A percentile compares a stretch with the other conserved stretches of the same genome.
phyloP scores from a whole-genome alignment of 129 eudicot species.

The Lactuca saligna region DNA sequence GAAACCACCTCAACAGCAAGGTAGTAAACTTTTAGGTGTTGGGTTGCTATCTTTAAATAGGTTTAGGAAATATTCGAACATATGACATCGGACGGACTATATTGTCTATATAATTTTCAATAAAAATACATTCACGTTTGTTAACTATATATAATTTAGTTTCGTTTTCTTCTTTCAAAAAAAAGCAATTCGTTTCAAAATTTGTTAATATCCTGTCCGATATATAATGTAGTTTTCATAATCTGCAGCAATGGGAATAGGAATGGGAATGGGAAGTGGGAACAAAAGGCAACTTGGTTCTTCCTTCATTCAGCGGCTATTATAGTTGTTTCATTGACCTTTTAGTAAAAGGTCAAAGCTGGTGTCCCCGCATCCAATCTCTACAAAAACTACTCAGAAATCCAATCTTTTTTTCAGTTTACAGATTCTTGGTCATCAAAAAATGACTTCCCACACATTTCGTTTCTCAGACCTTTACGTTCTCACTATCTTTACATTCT shows the following conservation, averaged over 20 bases:
- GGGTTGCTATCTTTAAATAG: neutral
- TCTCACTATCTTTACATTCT: conserved; percentile 23
- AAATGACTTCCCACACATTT: conserved; percentile 21
- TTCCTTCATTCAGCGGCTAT: conserved; percentile 9
- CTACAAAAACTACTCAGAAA: neutral
- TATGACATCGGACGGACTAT: neutral
- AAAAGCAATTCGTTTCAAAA: no score
- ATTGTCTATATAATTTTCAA: neutral
- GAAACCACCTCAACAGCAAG: neutral
- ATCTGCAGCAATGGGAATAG: neutral
- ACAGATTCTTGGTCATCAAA: conserved; percentile 13
- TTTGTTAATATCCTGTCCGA: neutral
- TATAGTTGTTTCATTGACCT: conserved; percentile 9
- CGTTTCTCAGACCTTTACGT: conserved; percentile 23
- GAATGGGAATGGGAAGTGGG: neutral
- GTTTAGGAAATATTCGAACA: neutral
- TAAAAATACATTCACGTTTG: neutral
- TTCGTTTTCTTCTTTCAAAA: neutral
- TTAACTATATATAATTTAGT: no score
- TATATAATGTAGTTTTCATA: neutral
- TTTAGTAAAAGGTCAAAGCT: conserved; percentile 13
- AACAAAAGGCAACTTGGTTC: conserved; percentile 9
- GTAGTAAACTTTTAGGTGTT: neutral
- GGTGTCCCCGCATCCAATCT: conserved; percentile 18
- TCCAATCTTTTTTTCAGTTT: neutral